A percentile compares a stretch with the other conserved stretches of the same genome.
phyloP scores from a whole-genome alignment of 352 stramenopile species.

The Globisporangium spiculum region DNA sequence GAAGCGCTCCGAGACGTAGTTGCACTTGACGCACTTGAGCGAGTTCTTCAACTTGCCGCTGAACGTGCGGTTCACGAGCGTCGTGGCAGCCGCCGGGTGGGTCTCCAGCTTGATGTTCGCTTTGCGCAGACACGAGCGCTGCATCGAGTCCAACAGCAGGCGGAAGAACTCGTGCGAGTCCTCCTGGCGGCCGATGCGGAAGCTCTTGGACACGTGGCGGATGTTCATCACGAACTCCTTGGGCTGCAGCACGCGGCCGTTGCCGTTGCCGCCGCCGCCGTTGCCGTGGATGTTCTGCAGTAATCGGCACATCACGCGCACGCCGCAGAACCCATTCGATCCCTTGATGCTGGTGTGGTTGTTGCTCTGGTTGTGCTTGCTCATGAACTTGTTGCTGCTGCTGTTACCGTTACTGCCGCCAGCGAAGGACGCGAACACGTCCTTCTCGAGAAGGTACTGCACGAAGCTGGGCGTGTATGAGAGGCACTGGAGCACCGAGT shows the following conservation, averaged over 20 bases:
- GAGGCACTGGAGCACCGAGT: slow-evolving; percentile 91
- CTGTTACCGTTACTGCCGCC: slow-evolving; percentile 12
- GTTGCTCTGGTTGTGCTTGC: slow-evolving; percentile 23
- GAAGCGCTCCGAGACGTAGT: slow-evolving; percentile 71
- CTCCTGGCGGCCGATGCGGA: slow-evolving; percentile 87
- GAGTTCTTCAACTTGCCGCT: slow-evolving; percentile 79
- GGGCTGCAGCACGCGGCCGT: slow-evolving; percentile 57
- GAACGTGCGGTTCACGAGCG: slow-evolving; percentile 85
- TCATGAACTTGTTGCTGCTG: slow-evolving; percentile 22
- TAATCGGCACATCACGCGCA: slow-evolving; percentile 64
- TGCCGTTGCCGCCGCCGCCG: slow-evolving; percentile 15
- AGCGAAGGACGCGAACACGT: slow-evolving; percentile 35
- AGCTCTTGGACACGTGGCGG: slow-evolving; percentile 79
- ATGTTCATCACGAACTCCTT: slow-evolving; percentile 86
- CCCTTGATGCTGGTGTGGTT: slow-evolving; percentile 18
- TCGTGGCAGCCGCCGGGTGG: slow-evolving; percentile 55
- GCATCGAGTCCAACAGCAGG: slow-evolving; percentile 84
- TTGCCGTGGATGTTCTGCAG: slow-evolving; percentile 58
- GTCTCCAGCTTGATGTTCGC: slow-evolving; percentile 72
- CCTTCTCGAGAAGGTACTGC: slow-evolving; percentile 85
- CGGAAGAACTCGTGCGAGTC: slow-evolving; percentile 93
- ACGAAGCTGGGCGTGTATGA: slow-evolving; percentile 76
- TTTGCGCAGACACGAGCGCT: slow-evolving; percentile 67
- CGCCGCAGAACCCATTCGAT: slow-evolving; percentile 41
- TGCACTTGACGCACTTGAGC: slow-evolving; percentile 84